Percentiles rank a stretch among this genome's conserved stretches.
These are phyloP conservation scores for Brassica carinata DNA, from an alignment of 345 rosid genomes.

Conservation along the genomic window DNA sequence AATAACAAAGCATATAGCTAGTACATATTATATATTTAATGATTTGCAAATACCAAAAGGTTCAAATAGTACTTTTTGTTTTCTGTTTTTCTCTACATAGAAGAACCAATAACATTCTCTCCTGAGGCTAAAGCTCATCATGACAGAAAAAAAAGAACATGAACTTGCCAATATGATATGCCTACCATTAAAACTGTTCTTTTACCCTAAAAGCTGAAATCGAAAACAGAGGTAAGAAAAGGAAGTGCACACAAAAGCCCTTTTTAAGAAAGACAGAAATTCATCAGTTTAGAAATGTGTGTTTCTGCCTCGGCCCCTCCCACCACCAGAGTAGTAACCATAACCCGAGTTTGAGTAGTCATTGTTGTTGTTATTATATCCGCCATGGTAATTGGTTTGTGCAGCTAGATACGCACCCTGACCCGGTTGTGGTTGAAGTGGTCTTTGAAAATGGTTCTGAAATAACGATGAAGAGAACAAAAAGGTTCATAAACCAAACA, in stretches of 20 bases:
- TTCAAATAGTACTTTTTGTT: slow-evolving; percentile 9
- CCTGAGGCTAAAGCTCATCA: slow-evolving; percentile 24
- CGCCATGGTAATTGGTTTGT: slow-evolving; percentile 35
- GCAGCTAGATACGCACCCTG: slow-evolving; percentile 45
- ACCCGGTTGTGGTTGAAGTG: slow-evolving; percentile 37
- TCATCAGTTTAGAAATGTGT: slow-evolving; percentile 30
- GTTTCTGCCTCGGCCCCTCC: slow-evolving; percentile 39
- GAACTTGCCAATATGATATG: slow-evolving; percentile 27
- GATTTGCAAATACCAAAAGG: slow-evolving; percentile 30
- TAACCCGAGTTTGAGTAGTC: slow-evolving; percentile 27
- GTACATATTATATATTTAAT: neutral
- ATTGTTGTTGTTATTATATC: slow-evolving; percentile 9
- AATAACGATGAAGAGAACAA: neutral
- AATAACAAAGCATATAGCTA: slow-evolving; percentile 1
- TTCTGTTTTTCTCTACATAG: slow-evolving; percentile 13
- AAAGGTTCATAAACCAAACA: neutral
- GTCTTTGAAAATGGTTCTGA: slow-evolving; percentile 34
- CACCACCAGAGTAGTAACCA: slow-evolving; percentile 28
- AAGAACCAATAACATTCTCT: slow-evolving; percentile 29
- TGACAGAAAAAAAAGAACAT: slow-evolving; percentile 4
- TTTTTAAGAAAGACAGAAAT: neutral
- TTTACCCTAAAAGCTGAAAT: neutral
- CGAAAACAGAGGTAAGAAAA: neutral
- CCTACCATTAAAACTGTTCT: slow-evolving; percentile 10
- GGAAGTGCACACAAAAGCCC: neutral